Evolutionary conservation across 441 rosid genomes (phyloP).

Genomic region (Pelargonium myrrhifolium): DNA sequence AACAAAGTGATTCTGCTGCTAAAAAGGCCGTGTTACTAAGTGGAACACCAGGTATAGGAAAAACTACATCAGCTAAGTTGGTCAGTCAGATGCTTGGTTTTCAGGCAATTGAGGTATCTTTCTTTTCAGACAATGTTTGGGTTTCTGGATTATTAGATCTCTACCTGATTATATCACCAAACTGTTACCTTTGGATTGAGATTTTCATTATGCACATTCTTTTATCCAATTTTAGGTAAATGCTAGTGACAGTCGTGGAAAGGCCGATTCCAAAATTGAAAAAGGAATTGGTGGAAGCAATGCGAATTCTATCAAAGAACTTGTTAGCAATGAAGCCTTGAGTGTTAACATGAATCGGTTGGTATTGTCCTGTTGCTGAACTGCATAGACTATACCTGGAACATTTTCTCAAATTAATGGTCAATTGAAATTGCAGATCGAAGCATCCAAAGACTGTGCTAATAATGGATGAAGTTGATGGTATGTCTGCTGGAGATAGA

Average conservation of each 20-base stretch:
- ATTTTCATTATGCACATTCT: constrained; percentile 4
- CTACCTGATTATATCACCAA: constrained; percentile 1
- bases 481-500: constrained; percentile 99
- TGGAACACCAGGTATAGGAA: constrained; percentile 96
- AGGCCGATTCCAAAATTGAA: constrained; percentile 68
- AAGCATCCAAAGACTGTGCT: constrained; percentile 73
- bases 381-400: constrained; percentile 6
- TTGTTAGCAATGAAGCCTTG: constrained; percentile 79
- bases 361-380: constrained; percentile 21
- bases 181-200: constrained; percentile 2
- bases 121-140: constrained; percentile 4
- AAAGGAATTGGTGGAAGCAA: constrained; percentile 96
- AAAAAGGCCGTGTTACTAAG: constrained; percentile 84
- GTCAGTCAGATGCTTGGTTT: constrained; percentile 87
- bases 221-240: constrained; percentile 48
- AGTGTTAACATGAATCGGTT: constrained; percentile 58
- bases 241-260: constrained; percentile 98
- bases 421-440: constrained; percentile 42
- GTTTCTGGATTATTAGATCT: constrained; percentile 15
- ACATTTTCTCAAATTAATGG: constrained; percentile 18
- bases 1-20: constrained; percentile 55
- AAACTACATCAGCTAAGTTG: constrained; percentile 89
- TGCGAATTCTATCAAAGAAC: constrained; percentile 89
- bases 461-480: constrained; percentile 99
- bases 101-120: constrained; percentile 90